These are phyloP conservation scores for Colletotrichum musicola DNA, from an alignment of 2,329 filamentous ascomycete species.

Conservation along the genomic window DNA sequence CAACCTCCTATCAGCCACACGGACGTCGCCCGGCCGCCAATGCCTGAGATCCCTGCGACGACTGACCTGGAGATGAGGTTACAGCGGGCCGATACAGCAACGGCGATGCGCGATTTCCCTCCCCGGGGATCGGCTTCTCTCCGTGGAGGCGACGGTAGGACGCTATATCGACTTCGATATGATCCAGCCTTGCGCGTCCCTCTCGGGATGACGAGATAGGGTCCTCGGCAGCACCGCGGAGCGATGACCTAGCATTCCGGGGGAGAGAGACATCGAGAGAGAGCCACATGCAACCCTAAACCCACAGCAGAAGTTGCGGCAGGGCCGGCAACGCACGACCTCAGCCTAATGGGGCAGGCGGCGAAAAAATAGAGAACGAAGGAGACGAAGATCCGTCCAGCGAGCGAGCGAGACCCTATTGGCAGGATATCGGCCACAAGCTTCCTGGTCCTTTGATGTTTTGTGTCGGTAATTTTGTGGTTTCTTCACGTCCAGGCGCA, in stretches of 20 bases:
- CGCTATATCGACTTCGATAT: constrained; percentile 11
- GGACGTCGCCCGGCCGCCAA: not conserved
- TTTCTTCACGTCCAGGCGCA: not conserved
- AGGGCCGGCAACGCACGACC: not conserved
- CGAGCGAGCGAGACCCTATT: not conserved
- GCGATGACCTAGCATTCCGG: constrained; percentile 1
- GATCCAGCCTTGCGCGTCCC: not conserved
- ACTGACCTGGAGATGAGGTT: constrained; percentile 11
- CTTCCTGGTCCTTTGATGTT: constrained; percentile 9
- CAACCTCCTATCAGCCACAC: not conserved
- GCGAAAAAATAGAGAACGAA: not conserved
- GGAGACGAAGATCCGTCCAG: too few relatives aligned
- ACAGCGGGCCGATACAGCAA: constrained; percentile 15
- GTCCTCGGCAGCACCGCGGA: constrained; percentile 10
- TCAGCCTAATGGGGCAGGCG: not conserved
- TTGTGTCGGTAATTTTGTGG: constrained; percentile 14
- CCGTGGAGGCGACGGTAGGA: not conserved
- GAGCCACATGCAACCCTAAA: not conserved
- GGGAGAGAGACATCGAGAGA: too few relatives aligned
- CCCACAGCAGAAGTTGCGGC: not conserved
- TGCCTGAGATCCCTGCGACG: not conserved
- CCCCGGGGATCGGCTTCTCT: not conserved
- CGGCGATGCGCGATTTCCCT: constrained; percentile 8
- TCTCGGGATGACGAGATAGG: constrained; percentile 6
- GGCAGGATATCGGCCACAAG: constrained; percentile 1